Base-by-base conservation (phyloP, 768 basidiomycete species). In the Pisolithus tinctorius region DNA sequence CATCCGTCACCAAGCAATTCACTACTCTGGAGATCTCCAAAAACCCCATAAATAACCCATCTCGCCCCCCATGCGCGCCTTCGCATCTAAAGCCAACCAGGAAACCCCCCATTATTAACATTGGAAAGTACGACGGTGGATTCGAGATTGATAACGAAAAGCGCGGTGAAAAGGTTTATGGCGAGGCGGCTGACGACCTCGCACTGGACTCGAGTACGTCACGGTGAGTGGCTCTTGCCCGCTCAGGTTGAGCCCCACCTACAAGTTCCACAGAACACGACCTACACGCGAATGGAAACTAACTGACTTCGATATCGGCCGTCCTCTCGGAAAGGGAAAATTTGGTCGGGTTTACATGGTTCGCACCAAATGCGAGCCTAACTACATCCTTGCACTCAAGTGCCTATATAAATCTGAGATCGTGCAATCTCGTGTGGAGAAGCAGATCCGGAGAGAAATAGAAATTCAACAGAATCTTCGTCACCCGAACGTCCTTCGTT, bases 341-440 rank as follows among this genome's bases (percentile, higher is more conserved):
- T 99, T 98, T 60, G 96, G 96, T 1, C 88, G 93, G 3, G 96
- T 99, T 25, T 98, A 99, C 75, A 94, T 98, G 86, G 93, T 95
- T 42, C 83, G 94, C 47, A 97, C 95, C 17, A 95, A 94, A 67
- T 68, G 74, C 53, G 80, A 85, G 53, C 92, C 93, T 1, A 81
- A 85, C 53, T 98, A 89, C 74, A 95, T 97, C 64, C 82, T 98
- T 61, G 95, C 95, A 23, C 83, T 98, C 69, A 98, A 98, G 71
- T 93, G 90, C 55, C 77, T 97, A 50, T 94, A 94, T 78, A 99
- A 98, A 73, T 86, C 88, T 48, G 96, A 99, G 70, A 88, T 99
- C 63, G 82, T 98, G 43, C 78, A 88, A 59, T 84, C 84, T 55
- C 83, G 83, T 58, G 93, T 97, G 44, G 95, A 98, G 74, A 97